A percentile compares a stretch with the other conserved stretches of the same genome.
Evolutionary conservation across 2,329 filamentous ascomycete genomes (phyloP).

Genomic region (Massarina eburnea): DNA sequence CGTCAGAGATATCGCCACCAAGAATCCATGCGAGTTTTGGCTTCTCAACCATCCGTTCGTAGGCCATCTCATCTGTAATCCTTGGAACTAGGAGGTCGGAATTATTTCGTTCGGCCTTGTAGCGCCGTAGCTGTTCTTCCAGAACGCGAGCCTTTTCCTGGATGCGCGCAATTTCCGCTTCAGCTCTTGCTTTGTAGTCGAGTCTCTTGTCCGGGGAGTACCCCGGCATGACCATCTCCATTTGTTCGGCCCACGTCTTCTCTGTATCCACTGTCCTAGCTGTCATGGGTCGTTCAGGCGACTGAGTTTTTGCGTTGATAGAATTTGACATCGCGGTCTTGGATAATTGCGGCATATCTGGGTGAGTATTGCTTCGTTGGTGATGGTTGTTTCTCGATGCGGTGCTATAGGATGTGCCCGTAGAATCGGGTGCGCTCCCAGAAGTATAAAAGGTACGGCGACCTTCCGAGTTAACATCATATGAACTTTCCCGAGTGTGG

Average conservation of each 20-base stretch:
- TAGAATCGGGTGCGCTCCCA: slow-evolving; percentile 21
- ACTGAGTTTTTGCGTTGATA: slow-evolving; percentile 1
- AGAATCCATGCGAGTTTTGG: slow-evolving; percentile 28
- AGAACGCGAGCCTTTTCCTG: slow-evolving; percentile 20
- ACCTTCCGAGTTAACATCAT: slow-evolving; percentile 25
- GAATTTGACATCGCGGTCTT: slow-evolving; percentile 3
- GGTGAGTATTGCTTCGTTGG: slow-evolving; percentile 8
- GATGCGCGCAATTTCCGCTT: slow-evolving; percentile 19
- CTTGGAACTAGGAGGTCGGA: slow-evolving; percentile 3
- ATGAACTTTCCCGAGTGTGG: slow-evolving; percentile 23
- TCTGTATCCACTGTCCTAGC: slow-evolving; percentile 18
- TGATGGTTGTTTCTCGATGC: slow-evolving; percentile 13
- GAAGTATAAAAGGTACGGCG: slow-evolving; percentile 25
- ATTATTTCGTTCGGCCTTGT: slow-evolving; percentile 10
- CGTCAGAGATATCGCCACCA: slow-evolving; percentile 15
- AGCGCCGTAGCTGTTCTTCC: slow-evolving; percentile 15
- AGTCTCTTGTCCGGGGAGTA: slow-evolving; percentile 11
- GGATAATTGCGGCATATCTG: slow-evolving; percentile 6
- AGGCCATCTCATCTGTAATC: slow-evolving; percentile 23
- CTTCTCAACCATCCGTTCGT: slow-evolving; percentile 20
- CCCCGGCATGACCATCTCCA: slow-evolving; percentile 15
- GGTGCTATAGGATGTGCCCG: slow-evolving; percentile 23
- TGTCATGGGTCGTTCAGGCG: slow-evolving; percentile 18
- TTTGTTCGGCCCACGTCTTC: slow-evolving; percentile 19
- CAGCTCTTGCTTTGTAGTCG: slow-evolving; percentile 19